A percentile compares a stretch with the other conserved stretches of the same genome.
phyloP scores from a whole-genome alignment of 106 monocot genomes.

The Chionographis japonica region DNA sequence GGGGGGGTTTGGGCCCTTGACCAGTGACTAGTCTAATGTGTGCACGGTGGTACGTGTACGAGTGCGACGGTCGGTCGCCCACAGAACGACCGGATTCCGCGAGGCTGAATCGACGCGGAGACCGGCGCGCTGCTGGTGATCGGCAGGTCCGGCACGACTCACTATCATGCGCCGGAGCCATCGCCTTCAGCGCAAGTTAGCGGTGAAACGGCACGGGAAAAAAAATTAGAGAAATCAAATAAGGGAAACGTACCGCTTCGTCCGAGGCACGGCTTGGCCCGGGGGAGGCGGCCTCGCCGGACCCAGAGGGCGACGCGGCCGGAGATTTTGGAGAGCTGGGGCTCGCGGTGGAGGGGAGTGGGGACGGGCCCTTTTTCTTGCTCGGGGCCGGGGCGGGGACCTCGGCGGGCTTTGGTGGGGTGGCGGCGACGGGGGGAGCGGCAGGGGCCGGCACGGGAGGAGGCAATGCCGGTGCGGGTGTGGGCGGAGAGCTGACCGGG shows the following conservation, averaged over 20 bases:
- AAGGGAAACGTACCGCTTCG: constrained; percentile 3
- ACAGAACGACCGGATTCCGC: too few species aligned
- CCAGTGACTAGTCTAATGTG: too few species aligned
- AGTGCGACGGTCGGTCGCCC: too few species aligned
- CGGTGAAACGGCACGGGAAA: too few species aligned
- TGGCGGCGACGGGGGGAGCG: constrained; percentile 1
- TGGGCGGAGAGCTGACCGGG: constrained; percentile 1
- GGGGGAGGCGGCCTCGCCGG: constrained; percentile 1
- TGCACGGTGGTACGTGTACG: background rate
- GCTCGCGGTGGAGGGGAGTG: too few species aligned
- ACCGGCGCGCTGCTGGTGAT: background rate
- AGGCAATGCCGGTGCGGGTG: background rate
- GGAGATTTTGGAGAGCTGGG: background rate
- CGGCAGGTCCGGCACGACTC: background rate
- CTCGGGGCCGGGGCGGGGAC: constrained; percentile 21
- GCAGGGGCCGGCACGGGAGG: background rate
- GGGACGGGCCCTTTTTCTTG: constrained; percentile 13
- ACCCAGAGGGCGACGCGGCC: background rate
- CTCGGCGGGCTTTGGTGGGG: constrained; percentile 5
- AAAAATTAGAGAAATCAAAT: background rate
- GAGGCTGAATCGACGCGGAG: too few species aligned
- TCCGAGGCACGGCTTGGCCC: constrained; percentile 7
- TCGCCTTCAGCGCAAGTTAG: background rate
- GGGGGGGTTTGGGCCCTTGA: too few species aligned
- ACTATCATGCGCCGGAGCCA: background rate